Evolutionary conservation across 768 basidiomycete genomes (phyloP).

Genomic region (Auricularia cornea): DNA sequence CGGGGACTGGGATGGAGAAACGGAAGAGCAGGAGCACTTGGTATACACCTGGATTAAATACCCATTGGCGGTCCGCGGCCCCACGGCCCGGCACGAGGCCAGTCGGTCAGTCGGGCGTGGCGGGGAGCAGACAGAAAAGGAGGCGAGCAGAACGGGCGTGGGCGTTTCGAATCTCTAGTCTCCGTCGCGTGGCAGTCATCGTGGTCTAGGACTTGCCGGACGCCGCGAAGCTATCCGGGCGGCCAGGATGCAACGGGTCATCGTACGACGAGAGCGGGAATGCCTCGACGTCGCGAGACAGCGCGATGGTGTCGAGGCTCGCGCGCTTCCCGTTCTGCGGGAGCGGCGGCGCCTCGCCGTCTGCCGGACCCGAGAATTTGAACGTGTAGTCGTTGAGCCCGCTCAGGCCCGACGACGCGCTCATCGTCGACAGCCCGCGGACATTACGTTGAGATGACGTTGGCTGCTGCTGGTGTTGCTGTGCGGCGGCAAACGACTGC

Average conservation of each 20-base stretch:
- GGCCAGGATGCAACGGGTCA: slow-evolving; percentile 8
- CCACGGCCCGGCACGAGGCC: no score
- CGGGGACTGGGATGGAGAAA: no score
- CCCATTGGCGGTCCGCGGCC: no score
- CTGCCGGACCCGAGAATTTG: background rate
- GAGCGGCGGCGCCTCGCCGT: background rate
- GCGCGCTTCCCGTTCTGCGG: slow-evolving; percentile 36
- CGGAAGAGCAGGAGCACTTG: no score
- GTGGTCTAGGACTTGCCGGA: background rate
- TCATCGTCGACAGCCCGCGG: slow-evolving; percentile 6
- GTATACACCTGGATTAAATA: no score
- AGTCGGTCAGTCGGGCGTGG: no score
- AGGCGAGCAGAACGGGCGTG: no score
- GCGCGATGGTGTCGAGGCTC: slow-evolving; percentile 75
- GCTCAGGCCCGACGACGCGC: slow-evolving; percentile 57
- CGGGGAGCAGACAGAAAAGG: no score
- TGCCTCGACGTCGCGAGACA: slow-evolving; percentile 76
- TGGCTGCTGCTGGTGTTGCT: slow-evolving; percentile 3
- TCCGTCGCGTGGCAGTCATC: no score
- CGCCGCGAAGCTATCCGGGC: background rate
- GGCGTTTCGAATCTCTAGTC: no score
- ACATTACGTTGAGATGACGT: background rate
- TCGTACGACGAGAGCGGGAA: slow-evolving; percentile 71
- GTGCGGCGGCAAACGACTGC: slow-evolving; percentile 6
- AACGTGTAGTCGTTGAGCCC: background rate